Percentiles rank a stretch among this genome's conserved stretches.
Conservation (phyloP, 2,329 filamentous ascomycete genomes). For the Sporothrix pseudoabietina region DNA sequence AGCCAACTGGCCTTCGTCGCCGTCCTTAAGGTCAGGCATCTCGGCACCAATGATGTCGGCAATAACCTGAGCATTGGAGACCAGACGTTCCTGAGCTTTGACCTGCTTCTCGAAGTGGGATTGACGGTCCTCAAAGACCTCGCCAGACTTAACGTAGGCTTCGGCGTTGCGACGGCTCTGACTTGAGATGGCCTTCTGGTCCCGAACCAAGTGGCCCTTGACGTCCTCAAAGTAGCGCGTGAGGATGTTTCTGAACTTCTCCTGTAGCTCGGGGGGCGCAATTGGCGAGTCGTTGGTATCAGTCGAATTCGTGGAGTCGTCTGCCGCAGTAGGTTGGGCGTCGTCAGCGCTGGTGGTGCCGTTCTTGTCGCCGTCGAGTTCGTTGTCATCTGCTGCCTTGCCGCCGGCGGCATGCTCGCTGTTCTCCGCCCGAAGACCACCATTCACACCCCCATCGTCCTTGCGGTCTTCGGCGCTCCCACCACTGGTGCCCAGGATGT, state of each 20-base stretch:
- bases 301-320: conserved; percentile 37
- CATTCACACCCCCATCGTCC: conserved; percentile 71
- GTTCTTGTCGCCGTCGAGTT: neutral
- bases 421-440: conserved; percentile 36
- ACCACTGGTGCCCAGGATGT: conserved; percentile 79
- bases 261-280: conserved; percentile 73
- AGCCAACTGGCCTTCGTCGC: conserved; percentile 67
- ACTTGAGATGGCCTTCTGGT: conserved; percentile 83
- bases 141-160: conserved; percentile 96
- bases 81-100: conserved; percentile 87
- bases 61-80: conserved; percentile 86
- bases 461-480: conserved; percentile 75
- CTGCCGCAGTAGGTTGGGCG: neutral
- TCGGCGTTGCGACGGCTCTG: conserved; percentile 96
- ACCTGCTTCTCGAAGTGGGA: conserved; percentile 92
- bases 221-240: conserved; percentile 91
- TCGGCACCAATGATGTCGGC: conserved; percentile 86
- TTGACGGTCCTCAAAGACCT: conserved; percentile 97
- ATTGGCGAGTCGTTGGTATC: conserved; percentile 67
- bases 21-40: conserved; percentile 90
- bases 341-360: neutral
- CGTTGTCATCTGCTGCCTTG: neutral
- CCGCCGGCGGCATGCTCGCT: conserved; percentile 31
- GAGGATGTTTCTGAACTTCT: conserved; percentile 83
- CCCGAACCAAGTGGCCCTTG: conserved; percentile 81